Evolutionary conservation across 768 basidiomycete species (phyloP).

Genomic region (Udeniomyces megalosporus): DNA sequence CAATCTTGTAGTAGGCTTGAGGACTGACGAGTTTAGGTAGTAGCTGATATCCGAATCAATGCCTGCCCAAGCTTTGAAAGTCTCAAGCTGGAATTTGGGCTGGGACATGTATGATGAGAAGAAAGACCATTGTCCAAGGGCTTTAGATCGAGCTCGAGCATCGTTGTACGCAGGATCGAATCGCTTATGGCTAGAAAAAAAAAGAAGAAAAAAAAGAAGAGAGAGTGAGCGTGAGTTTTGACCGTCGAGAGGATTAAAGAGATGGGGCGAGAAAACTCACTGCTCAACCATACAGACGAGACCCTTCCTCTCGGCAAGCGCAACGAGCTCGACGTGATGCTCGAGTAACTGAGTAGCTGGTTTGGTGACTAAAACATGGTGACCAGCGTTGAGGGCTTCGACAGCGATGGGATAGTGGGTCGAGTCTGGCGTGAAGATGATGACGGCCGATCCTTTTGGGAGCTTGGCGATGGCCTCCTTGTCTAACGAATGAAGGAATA

Average conservation of each 20-base stretch:
- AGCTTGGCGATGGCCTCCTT: background rate
- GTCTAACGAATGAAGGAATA: background rate
- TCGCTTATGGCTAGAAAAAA: slow-evolving; percentile 44
- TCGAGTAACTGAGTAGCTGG: slow-evolving; percentile 73
- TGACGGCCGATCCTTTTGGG: background rate
- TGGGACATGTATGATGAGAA: slow-evolving; percentile 69
- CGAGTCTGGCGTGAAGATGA: slow-evolving; percentile 70
- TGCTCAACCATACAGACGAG: slow-evolving; percentile 90
- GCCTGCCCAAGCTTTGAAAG: slow-evolving; percentile 89
- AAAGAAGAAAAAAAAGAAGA: too few relatives aligned
- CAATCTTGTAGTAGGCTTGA: too few relatives aligned
- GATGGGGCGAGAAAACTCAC: too few relatives aligned
- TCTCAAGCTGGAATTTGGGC: slow-evolving; percentile 84
- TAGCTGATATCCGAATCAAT: slow-evolving; percentile 90
- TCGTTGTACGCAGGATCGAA: slow-evolving; percentile 82
- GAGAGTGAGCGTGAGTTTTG: too few relatives aligned
- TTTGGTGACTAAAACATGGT: slow-evolving; percentile 86
- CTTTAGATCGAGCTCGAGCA: slow-evolving; percentile 36
- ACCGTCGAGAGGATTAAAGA: too few relatives aligned
- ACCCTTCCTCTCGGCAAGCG: slow-evolving; percentile 57
- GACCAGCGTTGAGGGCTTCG: slow-evolving; percentile 48
- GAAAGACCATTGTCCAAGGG: slow-evolving; percentile 2
- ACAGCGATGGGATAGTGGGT: slow-evolving; percentile 74
- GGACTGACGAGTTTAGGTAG: slow-evolving; percentile 63
- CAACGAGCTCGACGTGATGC: slow-evolving; percentile 64